phyloP scores from a whole-genome alignment of 345 rosid species.

The Eucalyptus regnans region DNA sequence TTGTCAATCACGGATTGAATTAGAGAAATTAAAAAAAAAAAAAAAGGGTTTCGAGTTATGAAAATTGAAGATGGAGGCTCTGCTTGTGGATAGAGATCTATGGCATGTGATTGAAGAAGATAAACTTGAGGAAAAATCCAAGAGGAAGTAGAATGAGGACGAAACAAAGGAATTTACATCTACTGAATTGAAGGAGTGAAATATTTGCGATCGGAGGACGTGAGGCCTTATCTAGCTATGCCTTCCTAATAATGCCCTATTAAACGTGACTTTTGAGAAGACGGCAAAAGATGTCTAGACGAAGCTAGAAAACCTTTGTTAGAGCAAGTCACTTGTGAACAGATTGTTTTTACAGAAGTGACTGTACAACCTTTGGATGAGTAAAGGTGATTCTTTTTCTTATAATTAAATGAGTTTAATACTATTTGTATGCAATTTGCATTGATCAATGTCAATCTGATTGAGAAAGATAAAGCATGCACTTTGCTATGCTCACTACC shows the following conservation, averaged over 20 bases:
- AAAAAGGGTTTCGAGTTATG: neutral
- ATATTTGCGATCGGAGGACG: neutral
- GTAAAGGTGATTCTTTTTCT: neutral
- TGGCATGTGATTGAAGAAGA: neutral
- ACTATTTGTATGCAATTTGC: neutral
- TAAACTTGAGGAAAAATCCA: neutral
- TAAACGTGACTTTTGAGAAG: neutral
- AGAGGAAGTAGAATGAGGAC: neutral
- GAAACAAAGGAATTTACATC: neutral
- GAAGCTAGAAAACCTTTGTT: neutral
- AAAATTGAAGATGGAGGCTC: neutral
- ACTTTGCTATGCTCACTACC: neutral
- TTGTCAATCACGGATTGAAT: neutral
- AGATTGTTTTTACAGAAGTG: rapidly evolving
- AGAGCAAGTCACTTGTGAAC: neutral
- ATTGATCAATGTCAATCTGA: neutral
- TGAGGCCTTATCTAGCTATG: rapidly evolving
- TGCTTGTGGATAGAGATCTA: neutral
- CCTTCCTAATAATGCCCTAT: rapidly evolving
- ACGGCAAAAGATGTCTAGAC: rapidly evolving
- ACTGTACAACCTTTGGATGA: neutral
- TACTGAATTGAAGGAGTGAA: neutral
- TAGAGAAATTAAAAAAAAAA: neutral
- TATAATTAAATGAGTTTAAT: neutral
- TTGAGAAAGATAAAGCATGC: neutral